phyloP scores from a whole-genome alignment of 305 asterid species.

The Fraxinus xanthoxyloides region DNA sequence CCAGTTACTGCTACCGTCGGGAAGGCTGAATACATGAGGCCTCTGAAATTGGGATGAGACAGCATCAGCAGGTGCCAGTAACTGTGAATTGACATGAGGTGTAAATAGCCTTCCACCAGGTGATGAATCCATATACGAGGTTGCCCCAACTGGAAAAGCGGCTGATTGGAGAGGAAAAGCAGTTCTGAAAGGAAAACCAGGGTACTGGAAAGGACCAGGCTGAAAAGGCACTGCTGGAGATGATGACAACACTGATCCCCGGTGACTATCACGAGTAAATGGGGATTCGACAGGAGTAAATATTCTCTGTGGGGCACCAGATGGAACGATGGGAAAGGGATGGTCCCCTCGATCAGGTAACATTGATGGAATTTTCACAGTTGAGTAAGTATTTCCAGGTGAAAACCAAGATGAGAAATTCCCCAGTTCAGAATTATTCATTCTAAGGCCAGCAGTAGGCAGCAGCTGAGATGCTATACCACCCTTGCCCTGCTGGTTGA shows the following conservation, averaged over 20 bases:
- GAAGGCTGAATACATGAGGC: conserved; percentile 54
- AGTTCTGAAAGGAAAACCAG: conserved; percentile 64
- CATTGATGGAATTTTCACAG: conserved; percentile 56
- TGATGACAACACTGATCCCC: conserved; percentile 79
- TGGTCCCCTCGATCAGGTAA: conserved; percentile 71
- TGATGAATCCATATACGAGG: conserved; percentile 60
- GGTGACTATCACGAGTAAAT: conserved; percentile 55
- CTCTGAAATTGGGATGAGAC: conserved; percentile 68
- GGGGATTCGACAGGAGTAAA: conserved; percentile 50
- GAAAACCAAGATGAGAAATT: conserved; percentile 74
- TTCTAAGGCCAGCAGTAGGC: conserved; percentile 41
- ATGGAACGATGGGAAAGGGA: conserved; percentile 47
- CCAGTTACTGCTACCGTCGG: conserved; percentile 45
- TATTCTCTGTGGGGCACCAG: conserved; percentile 56
- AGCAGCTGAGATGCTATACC: conserved; percentile 41
- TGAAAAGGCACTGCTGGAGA: conserved; percentile 74
- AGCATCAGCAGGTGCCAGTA: conserved; percentile 57
- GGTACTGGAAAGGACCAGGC: conserved; percentile 57
- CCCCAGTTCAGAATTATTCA: conserved; percentile 49
- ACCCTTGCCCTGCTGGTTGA: conserved; percentile 42
- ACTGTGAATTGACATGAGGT: conserved; percentile 58
- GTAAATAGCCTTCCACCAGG: conserved; percentile 64
- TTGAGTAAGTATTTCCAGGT: conserved; percentile 57
- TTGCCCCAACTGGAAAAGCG: conserved; percentile 55
- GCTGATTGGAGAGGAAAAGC: conserved; percentile 62